Conservation (phyloP, 768 basidiomycete genomes). For the Macrocybe gigantea region DNA sequence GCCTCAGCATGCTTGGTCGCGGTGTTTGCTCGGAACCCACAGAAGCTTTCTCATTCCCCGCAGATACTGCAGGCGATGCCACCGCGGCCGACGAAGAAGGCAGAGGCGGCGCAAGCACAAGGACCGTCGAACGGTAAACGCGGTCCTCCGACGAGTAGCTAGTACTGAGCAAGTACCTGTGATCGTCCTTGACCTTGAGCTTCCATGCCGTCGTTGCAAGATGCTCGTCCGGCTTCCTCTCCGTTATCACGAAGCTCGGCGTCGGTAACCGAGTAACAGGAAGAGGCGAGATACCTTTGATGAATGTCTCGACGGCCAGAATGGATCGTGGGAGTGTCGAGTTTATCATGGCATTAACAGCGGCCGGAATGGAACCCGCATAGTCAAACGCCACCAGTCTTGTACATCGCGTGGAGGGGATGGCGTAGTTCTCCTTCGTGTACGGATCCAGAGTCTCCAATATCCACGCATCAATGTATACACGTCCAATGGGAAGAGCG, state of each 20-base stretch:
- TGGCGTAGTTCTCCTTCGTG: conserved; percentile 87
- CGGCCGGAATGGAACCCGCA: conserved; percentile 77
- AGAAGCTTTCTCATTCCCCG: conserved; percentile 4
- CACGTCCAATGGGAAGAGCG: conserved; percentile 66
- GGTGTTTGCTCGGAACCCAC: conserved; percentile 31
- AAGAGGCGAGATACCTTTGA: conserved; percentile 59
- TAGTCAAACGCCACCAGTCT: conserved; percentile 83
- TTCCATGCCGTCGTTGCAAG: conserved; percentile 48
- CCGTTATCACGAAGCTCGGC: conserved; percentile 51
- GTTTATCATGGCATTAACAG: conserved; percentile 84
- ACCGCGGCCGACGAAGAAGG: conserved; percentile 13
- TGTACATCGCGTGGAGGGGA: conserved; percentile 88
- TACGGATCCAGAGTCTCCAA: conserved; percentile 96
- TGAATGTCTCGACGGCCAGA: conserved; percentile 64
- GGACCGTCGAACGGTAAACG: conserved; percentile 45
- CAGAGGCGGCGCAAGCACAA: conserved; percentile 32
- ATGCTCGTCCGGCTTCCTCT: conserved; percentile 44
- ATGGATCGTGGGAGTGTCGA: conserved; percentile 68
- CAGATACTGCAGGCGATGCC: conserved; percentile 6
- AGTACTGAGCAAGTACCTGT: conserved; percentile 50
- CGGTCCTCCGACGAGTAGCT: conserved; percentile 43
- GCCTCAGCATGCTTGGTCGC: conserved; percentile 31
- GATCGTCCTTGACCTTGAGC: conserved; percentile 53
- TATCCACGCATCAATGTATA: conserved; percentile 92
- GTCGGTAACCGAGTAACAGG: conserved; percentile 69